phyloP scores from a whole-genome alignment of 2,329 filamentous ascomycete genomes.

The Xylariales sp. region DNA sequence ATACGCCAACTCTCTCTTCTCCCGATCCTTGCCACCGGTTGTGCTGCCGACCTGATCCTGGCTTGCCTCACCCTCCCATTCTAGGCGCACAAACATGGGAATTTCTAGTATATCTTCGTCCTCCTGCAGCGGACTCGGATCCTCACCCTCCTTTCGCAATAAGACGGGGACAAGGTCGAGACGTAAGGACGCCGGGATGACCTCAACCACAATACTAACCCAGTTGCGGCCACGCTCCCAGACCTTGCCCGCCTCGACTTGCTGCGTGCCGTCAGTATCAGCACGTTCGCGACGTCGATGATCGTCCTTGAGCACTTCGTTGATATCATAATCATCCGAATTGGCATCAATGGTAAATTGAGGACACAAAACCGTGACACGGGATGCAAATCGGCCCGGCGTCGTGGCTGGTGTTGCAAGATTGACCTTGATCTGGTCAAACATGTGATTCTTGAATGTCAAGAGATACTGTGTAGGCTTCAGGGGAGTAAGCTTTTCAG shows the following conservation, averaged over 20 bases:
- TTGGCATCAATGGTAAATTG: slow-evolving; percentile 93
- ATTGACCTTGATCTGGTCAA: slow-evolving; percentile 82
- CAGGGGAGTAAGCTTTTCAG: slow-evolving; percentile 50
- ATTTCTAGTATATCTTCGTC: slow-evolving; percentile 75
- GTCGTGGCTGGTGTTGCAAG: slow-evolving; percentile 80
- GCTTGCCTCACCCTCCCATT: slow-evolving; percentile 73
- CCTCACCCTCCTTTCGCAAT: slow-evolving; percentile 25
- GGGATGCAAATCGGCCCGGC: slow-evolving; percentile 70
- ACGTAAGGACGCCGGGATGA: slow-evolving; percentile 62
- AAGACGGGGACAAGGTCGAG: slow-evolving; percentile 28
- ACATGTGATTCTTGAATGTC: slow-evolving; percentile 90
- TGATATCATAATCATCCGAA: slow-evolving; percentile 77
- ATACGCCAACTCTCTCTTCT: slow-evolving; percentile 86
- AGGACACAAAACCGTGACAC: slow-evolving; percentile 88
- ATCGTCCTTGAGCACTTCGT: slow-evolving; percentile 73
- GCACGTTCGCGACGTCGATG: slow-evolving; percentile 32
- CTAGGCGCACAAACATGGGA: slow-evolving; percentile 86
- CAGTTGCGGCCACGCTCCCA: slow-evolving; percentile 93
- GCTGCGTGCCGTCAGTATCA: slow-evolving; percentile 40
- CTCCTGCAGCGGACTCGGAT: slow-evolving; percentile 45
- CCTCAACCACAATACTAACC: slow-evolving; percentile 90
- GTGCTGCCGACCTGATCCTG: slow-evolving; percentile 64
- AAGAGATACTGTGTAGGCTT: slow-evolving; percentile 72
- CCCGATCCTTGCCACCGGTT: slow-evolving; percentile 54
- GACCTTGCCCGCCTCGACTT: slow-evolving; percentile 87